phyloP scores from a whole-genome alignment of 148 eudicot genomes.

The Rhododendron kiyosumense region DNA sequence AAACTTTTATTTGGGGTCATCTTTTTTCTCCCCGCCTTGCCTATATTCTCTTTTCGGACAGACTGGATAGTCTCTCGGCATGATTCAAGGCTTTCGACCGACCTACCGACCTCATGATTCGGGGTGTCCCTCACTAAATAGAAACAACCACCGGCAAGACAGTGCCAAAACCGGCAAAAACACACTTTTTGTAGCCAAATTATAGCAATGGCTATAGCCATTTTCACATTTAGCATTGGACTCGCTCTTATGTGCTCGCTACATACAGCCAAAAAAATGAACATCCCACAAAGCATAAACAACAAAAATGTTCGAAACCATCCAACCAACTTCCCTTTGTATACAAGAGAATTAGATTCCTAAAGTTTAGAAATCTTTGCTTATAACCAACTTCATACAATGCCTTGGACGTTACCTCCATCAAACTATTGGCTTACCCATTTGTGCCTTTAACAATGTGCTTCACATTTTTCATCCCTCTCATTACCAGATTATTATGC shows the following conservation, averaged over 20 bases:
- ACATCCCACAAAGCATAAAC: background rate
- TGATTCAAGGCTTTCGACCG: too few relatives aligned
- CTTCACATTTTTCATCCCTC: background rate
- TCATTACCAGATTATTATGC: background rate
- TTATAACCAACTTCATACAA: background rate
- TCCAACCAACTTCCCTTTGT: background rate
- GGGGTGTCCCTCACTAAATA: too few relatives aligned
- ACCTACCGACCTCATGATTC: too few relatives aligned
- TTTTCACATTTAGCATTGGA: background rate
- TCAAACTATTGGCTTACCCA: background rate
- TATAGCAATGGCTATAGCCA: background rate
- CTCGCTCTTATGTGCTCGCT: background rate
- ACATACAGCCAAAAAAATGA: background rate
- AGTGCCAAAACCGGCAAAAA: too few relatives aligned
- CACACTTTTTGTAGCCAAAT: background rate
- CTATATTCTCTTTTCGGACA: too few relatives aligned
- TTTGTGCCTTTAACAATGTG: background rate
- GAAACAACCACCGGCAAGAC: too few relatives aligned
- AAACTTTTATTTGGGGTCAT: too few relatives aligned
- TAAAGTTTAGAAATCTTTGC: background rate
- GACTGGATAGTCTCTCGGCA: too few relatives aligned
- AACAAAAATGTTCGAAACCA: background rate
- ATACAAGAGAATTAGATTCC: background rate
- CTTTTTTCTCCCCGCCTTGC: too few relatives aligned
- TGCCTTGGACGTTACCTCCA: background rate